phyloP scores from a whole-genome alignment of 2,329 filamentous ascomycete species.

The Aspergillus ibericus region DNA sequence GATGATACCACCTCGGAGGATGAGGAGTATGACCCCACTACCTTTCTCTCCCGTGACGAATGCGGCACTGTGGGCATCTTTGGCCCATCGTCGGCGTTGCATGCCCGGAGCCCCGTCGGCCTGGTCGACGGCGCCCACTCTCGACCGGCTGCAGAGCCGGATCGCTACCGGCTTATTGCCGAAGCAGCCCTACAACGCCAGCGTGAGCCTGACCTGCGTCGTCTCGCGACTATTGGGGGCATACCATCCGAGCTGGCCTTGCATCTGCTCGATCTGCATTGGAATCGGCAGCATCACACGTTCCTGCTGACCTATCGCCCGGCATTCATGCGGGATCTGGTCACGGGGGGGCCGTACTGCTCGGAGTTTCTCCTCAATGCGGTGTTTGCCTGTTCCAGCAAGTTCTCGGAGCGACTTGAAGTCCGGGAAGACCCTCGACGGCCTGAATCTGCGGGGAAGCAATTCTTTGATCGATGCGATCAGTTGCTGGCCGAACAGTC shows the following conservation, averaged over 20 bases:
- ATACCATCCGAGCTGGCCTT: constrained; percentile 54
- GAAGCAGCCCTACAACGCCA: constrained; percentile 38
- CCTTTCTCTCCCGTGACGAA: constrained; percentile 8
- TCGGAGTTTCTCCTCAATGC: constrained; percentile 55
- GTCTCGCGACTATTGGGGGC: constrained; percentile 49
- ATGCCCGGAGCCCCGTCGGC: not conserved
- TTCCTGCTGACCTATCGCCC: constrained; percentile 54
- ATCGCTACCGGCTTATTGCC: constrained; percentile 6
- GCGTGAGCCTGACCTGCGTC: constrained; percentile 39
- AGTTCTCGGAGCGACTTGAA: constrained; percentile 49
- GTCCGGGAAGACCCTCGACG: constrained; percentile 50
- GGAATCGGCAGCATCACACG: constrained; percentile 56
- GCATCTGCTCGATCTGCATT: constrained; percentile 54
- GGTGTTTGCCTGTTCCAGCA: constrained; percentile 50
- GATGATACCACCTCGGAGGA: not conserved
- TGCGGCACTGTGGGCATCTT: constrained; percentile 7
- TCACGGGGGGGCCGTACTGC: constrained; percentile 48
- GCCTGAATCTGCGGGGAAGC: constrained; percentile 51
- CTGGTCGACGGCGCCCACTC: not conserved
- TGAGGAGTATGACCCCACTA: constrained; percentile 6
- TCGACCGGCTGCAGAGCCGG: not conserved
- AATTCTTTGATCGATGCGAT: constrained; percentile 49
- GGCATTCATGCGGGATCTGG: constrained; percentile 54
- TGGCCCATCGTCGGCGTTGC: constrained; percentile 6
- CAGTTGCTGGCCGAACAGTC: constrained; percentile 46